Evolutionary conservation across 345 rosid genomes (phyloP).

Genomic region (Moricandia arvensis): DNA sequence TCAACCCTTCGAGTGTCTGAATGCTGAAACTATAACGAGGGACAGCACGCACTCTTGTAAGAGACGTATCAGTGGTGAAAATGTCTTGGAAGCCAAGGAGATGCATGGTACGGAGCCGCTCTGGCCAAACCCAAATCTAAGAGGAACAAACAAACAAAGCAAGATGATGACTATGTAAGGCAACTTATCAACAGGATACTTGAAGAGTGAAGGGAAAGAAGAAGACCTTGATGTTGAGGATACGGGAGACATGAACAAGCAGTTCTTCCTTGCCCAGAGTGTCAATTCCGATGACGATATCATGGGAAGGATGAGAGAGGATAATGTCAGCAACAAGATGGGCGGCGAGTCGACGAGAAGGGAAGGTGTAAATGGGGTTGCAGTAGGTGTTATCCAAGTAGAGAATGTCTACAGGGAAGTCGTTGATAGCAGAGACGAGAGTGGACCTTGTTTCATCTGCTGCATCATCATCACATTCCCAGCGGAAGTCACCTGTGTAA

Average conservation of each 20-base stretch:
- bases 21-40: constrained; percentile 78
- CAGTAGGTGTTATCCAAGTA: constrained; percentile 82
- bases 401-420: constrained; percentile 44
- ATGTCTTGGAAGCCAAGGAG: constrained; percentile 59
- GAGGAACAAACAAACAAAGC: neutral
- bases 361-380: constrained; percentile 61
- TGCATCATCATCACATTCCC: constrained; percentile 49
- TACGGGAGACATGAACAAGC: constrained; percentile 50
- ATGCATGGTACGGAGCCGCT: constrained; percentile 80
- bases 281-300: constrained; percentile 67
- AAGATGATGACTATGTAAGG: too few species aligned
- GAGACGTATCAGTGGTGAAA: constrained; percentile 70
- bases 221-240: constrained; percentile 57
- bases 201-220: neutral
- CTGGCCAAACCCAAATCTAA: constrained; percentile 95
- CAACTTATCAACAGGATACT: too few species aligned
- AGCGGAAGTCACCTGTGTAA: constrained; percentile 73
- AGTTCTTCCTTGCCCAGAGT: constrained; percentile 75
- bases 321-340: constrained; percentile 64
- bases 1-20: constrained; percentile 64
- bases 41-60: constrained; percentile 78
- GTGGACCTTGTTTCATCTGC: constrained; percentile 38
- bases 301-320: constrained; percentile 63
- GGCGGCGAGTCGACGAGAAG: constrained; percentile 57
- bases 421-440: constrained; percentile 48